Evolutionary conservation across 805 yeast genomes (phyloP).

Genomic region (Priceomyces carsonii): DNA sequence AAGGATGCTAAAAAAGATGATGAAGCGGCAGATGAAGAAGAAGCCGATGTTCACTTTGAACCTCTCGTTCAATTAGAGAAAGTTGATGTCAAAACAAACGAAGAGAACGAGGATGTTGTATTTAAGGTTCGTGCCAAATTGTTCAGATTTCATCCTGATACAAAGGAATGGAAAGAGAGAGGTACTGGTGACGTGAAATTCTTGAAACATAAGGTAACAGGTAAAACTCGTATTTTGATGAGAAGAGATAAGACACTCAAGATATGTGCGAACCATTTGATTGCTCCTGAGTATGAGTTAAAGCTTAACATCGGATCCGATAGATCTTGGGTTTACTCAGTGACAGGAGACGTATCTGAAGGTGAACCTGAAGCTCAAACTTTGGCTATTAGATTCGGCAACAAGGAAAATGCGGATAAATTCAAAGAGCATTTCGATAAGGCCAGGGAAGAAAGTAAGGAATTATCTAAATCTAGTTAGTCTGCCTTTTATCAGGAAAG

Average conservation of each 20-base stretch:
- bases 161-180: slow-evolving; percentile 98
- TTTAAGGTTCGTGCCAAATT: slow-evolving; percentile 89
- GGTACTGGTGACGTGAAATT: slow-evolving; percentile 98
- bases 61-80: slow-evolving; percentile 93
- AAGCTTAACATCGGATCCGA: slow-evolving; percentile 95
- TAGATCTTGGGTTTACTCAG: slow-evolving; percentile 94
- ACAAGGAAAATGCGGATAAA: slow-evolving; percentile 89
- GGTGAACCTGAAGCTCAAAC: slow-evolving; percentile 96
- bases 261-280: slow-evolving; percentile 95
- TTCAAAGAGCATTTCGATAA: slow-evolving; percentile 90
- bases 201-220: slow-evolving; percentile 80
- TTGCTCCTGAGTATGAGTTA: slow-evolving; percentile 77
- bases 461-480: not conserved
- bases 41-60: slow-evolving; percentile 90
- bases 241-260: slow-evolving; percentile 98
- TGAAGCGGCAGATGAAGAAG: slow-evolving; percentile 59
- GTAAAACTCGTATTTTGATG: slow-evolving; percentile 90
- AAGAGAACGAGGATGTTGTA: slow-evolving; percentile 31
- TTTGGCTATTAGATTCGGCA: slow-evolving; percentile 92
- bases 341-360: slow-evolving; percentile 69
- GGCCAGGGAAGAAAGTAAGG: slow-evolving; percentile 55
- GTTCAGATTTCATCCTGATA: slow-evolving; percentile 82
- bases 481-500: not conserved
- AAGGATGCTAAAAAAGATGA: slow-evolving; percentile 48
- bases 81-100: slow-evolving; percentile 89